Evolutionary conservation across 148 eudicot genomes (phyloP).

Genomic region (Rhododendron kiyosumense): DNA sequence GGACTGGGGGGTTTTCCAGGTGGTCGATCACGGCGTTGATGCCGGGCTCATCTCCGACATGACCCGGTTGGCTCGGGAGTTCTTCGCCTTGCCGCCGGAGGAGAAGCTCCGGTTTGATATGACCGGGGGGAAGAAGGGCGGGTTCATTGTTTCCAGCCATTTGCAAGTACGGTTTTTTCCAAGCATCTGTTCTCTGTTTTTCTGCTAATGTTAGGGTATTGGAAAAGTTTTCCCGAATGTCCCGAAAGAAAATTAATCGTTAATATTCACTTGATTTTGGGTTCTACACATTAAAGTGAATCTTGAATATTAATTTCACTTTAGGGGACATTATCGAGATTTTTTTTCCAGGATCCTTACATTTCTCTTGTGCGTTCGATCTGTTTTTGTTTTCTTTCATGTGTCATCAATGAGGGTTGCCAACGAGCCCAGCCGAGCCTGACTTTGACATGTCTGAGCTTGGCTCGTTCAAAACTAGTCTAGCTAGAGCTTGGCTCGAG

Average conservation of each 20-base stretch:
- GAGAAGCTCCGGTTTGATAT: constrained; percentile 84
- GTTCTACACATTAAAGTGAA: too few relatives aligned
- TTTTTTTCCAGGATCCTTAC: too few relatives aligned
- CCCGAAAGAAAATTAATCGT: background rate
- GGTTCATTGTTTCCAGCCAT: constrained; percentile 90
- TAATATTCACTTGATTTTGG: background rate
- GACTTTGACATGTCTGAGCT: background rate
- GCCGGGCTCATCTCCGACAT: constrained; percentile 44
- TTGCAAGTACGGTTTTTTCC: constrained; percentile 49
- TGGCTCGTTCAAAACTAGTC: too few relatives aligned
- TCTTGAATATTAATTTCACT: too few relatives aligned
- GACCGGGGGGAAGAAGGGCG: constrained; percentile 95
- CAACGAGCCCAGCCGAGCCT: background rate
- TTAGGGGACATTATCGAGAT: too few relatives aligned
- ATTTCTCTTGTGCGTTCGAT: background rate
- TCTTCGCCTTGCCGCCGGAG: constrained; percentile 60
- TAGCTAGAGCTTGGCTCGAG: too few relatives aligned
- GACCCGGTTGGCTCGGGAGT: constrained; percentile 56
- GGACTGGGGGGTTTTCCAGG: constrained; percentile 91
- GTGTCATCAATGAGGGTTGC: background rate
- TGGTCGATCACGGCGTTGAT: constrained; percentile 80
- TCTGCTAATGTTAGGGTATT: background rate
- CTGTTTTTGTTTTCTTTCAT: too few relatives aligned
- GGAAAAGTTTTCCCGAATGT: background rate
- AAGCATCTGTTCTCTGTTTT: background rate